phyloP scores from a whole-genome alignment of 1,139 yeast genomes.

The Yamadazyma pseudoaaseri region DNA sequence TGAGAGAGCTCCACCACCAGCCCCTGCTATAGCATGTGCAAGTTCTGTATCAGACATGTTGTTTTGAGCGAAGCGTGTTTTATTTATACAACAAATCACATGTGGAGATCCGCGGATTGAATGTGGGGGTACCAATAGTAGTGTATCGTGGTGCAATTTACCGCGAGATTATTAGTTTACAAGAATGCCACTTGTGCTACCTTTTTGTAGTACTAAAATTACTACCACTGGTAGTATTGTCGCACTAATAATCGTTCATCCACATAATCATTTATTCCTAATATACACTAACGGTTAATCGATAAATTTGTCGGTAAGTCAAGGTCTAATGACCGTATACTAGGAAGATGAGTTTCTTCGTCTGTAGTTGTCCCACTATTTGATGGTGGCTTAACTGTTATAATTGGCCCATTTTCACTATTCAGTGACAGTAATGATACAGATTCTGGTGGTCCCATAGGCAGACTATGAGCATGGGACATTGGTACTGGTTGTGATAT shows the following conservation, averaged over 20 bases:
- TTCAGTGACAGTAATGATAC: too few species aligned
- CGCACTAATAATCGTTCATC: too few species aligned
- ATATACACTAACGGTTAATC: constrained; percentile 17
- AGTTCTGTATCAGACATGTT: constrained; percentile 43
- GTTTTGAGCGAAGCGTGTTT: not conserved
- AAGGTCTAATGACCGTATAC: constrained; percentile 49
- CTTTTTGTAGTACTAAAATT: too few species aligned
- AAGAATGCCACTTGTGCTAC: too few species aligned
- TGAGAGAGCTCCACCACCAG: constrained; percentile 88
- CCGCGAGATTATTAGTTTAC: too few species aligned
- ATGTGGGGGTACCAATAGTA: not conserved
- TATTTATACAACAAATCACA: not conserved
- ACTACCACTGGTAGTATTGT: too few species aligned
- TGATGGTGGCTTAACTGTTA: too few species aligned
- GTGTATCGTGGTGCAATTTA: not conserved
- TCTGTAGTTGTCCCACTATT: constrained; percentile 3
- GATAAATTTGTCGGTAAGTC: constrained; percentile 45
- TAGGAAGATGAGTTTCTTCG: constrained; percentile 32
- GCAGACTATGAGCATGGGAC: too few species aligned
- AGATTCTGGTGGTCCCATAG: too few species aligned
- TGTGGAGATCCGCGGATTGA: not conserved
- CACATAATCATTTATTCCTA: too few species aligned
- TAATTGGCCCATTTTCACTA: not conserved
- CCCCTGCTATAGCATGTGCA: constrained; percentile 91
- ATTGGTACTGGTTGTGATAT: constrained; percentile 15